Conservation (phyloP, 2,329 filamentous ascomycete species). For the Paecilomyces formosus region DNA sequence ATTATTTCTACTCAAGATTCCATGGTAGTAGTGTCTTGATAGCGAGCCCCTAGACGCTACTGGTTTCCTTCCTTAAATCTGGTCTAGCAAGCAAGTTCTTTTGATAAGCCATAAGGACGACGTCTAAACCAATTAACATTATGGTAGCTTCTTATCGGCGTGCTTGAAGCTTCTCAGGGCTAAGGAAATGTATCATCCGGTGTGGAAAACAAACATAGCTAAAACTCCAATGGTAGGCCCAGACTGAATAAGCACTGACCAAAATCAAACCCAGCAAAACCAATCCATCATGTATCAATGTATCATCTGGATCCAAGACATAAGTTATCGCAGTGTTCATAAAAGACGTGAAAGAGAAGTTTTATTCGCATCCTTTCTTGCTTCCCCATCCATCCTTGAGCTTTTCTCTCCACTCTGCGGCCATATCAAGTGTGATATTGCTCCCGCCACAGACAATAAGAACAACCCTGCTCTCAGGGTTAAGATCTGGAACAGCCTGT, state of each 20-base stretch:
- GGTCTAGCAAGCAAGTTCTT: neutral
- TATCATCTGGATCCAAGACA: neutral
- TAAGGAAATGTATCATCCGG: neutral
- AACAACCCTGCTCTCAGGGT: slow-evolving; percentile 64
- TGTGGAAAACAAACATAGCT: neutral
- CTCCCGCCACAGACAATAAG: slow-evolving; percentile 78
- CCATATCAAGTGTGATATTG: slow-evolving; percentile 55
- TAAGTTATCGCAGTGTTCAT: neutral
- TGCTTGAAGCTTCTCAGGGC: neutral
- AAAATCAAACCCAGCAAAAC: neutral
- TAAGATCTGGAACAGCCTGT: slow-evolving; percentile 55
- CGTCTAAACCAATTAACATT: neutral
- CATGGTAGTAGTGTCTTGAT: neutral
- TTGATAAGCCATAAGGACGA: neutral
- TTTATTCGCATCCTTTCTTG: neutral
- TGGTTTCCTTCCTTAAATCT: neutral
- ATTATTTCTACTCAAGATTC: neutral
- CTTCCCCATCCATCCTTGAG: slow-evolving; percentile 32
- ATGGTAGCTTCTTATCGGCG: neutral
- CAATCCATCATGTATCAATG: neutral
- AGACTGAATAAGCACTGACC: neutral
- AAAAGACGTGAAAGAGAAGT: too few species aligned
- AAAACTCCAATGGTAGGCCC: neutral
- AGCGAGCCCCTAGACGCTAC: neutral
- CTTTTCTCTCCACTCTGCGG: slow-evolving; percentile 50